Evolutionary conservation across 164 flowering plant species (phyloP).

Genomic region (Chloranthus sessilifolius): DNA sequence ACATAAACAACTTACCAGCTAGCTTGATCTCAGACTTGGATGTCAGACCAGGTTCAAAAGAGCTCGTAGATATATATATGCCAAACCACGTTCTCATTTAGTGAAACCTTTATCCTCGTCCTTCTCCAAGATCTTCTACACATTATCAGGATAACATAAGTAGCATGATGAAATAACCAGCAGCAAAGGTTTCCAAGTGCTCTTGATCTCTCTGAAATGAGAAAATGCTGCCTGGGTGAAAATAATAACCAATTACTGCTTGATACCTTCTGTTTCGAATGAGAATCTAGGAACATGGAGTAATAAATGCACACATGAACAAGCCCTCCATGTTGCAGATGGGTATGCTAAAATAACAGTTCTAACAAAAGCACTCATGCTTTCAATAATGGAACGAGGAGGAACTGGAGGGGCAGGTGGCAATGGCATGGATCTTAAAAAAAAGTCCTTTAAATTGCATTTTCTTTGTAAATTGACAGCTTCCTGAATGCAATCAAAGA

Average conservation of each 20-base stretch:
- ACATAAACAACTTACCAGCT: constrained; percentile 36
- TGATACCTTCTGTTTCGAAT: constrained; percentile 42
- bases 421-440: constrained; percentile 32
- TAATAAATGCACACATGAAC: constrained; percentile 56
- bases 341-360: constrained; percentile 61
- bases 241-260: constrained; percentile 41
- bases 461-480: constrained; percentile 39
- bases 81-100: constrained; percentile 50
- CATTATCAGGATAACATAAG: constrained; percentile 48
- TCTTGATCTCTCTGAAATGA: constrained; percentile 37
- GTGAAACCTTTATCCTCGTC: constrained; percentile 39
- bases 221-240: constrained; percentile 52
- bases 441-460: constrained; percentile 40
- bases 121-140: constrained; percentile 44
- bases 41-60: constrained; percentile 36
- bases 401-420: constrained; percentile 78
- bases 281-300: constrained; percentile 53
- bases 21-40: constrained; percentile 56
- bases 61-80: constrained; percentile 22
- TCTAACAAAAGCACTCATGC: constrained; percentile 50
- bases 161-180: constrained; percentile 67
- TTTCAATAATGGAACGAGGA: constrained; percentile 50
- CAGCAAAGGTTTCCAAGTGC: constrained; percentile 68
- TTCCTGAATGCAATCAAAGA: constrained; percentile 47
- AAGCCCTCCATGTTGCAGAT: constrained; percentile 71